Conservation (phyloP, 2,329 filamentous ascomycete genomes). For the Cadophora malorum region DNA sequence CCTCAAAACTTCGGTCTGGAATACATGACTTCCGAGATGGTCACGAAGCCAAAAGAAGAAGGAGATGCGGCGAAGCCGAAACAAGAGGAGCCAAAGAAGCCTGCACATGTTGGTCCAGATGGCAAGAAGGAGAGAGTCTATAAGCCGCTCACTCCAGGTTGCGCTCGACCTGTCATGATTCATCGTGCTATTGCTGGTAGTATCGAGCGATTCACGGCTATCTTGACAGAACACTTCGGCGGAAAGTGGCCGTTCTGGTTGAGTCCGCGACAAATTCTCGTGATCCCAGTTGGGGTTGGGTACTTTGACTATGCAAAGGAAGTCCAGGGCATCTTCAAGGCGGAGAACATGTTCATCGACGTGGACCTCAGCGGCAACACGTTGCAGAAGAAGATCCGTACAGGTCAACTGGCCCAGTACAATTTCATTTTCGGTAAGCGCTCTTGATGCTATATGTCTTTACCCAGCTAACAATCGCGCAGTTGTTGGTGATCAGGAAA, state of each 20-base stretch:
- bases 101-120: constrained; percentile 44
- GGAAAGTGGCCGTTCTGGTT: constrained; percentile 93
- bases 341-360: constrained; percentile 72
- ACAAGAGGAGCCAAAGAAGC: constrained; percentile 50
- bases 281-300: constrained; percentile 78
- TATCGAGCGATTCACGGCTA: constrained; percentile 73
- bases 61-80: constrained; percentile 49
- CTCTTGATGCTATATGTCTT: too few relatives aligned
- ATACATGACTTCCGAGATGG: constrained; percentile 76
- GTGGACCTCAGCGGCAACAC: constrained; percentile 78
- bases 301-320: constrained; percentile 78
- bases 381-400: constrained; percentile 89
- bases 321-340: constrained; percentile 71
- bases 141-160: constrained; percentile 68
- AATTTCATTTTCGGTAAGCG: constrained; percentile 80
- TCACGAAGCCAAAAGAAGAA: constrained; percentile 50
- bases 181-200: constrained; percentile 81
- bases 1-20: constrained; percentile 86
- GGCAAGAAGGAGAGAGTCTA: constrained; percentile 52
- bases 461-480: background rate
- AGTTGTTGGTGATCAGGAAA: constrained; percentile 69
- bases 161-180: constrained; percentile 83
- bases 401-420: constrained; percentile 79
- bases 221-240: constrained; percentile 82
- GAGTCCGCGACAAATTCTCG: constrained; percentile 79